Evolutionary conservation across 441 rosid genomes (phyloP).

Genomic region (Adansonia rubrostipa): DNA sequence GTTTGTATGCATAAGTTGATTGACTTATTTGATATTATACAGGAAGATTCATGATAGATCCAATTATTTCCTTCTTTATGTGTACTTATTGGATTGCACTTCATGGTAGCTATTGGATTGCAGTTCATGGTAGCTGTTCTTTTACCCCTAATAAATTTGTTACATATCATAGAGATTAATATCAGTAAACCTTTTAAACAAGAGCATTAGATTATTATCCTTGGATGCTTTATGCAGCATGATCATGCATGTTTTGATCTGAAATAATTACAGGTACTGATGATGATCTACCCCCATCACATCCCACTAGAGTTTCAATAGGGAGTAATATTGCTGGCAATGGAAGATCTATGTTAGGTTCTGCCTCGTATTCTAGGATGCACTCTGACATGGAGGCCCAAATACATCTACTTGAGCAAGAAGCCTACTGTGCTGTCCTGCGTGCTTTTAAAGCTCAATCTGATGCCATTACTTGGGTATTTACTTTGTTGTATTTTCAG

Average conservation of each 20-base stretch:
- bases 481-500: constrained; percentile 25
- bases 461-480: constrained; percentile 96
- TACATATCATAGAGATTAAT: not conserved
- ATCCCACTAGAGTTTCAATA: constrained; percentile 43
- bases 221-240: constrained; percentile 17
- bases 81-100: not conserved
- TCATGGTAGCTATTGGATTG: not conserved
- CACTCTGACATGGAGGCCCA: constrained; percentile 74
- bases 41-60: not conserved
- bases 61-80: not conserved
- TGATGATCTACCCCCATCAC: constrained; percentile 49
- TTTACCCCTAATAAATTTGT: not conserved
- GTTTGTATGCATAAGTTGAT: not conserved
- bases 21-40: not conserved
- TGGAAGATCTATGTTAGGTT: constrained; percentile 55
- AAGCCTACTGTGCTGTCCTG: constrained; percentile 85
- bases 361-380: constrained; percentile 43
- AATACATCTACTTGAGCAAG: constrained; percentile 91
- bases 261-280: constrained; percentile 52
- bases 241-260: constrained; percentile 16
- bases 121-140: not conserved
- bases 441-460: constrained; percentile 97
- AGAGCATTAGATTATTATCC: constrained; percentile 3
- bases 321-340: constrained; percentile 44
- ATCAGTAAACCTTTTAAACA: not conserved